Evolutionary conservation across 2,329 filamentous ascomycete genomes (phyloP).

Genomic region (Colletotrichum limetticola): DNA sequence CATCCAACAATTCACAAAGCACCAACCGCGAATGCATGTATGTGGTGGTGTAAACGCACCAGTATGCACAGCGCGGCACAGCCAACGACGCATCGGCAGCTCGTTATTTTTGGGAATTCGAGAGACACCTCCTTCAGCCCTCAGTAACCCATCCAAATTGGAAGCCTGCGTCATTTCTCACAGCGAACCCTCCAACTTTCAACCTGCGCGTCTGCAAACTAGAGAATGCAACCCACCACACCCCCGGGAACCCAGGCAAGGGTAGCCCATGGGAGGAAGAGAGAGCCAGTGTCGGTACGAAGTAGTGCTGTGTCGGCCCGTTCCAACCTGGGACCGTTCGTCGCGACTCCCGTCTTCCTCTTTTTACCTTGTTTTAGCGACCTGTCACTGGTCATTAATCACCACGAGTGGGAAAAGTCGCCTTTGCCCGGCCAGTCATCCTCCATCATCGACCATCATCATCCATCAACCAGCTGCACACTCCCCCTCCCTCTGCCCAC

Average conservation of each 20-base stretch:
- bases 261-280: background rate
- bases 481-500: slow-evolving; percentile 8
- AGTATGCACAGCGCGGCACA: background rate
- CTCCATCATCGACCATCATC: background rate
- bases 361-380: background rate
- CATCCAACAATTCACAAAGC: background rate
- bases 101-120: background rate
- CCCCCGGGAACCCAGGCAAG: background rate
- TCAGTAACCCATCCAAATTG: background rate
- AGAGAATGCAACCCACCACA: background rate
- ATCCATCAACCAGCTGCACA: slow-evolving; percentile 11
- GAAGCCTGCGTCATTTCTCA: slow-evolving; percentile 19
- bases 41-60: background rate
- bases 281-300: background rate
- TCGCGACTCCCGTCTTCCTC: background rate
- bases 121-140: background rate
- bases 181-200: background rate
- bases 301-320: slow-evolving; percentile 17
- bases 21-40: background rate
- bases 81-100: background rate
- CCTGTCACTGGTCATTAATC: background rate
- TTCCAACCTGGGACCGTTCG: slow-evolving; percentile 10
- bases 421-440: background rate
- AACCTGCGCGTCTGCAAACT: background rate
- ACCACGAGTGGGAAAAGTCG: background rate